Evolutionary conservation across 2,329 filamentous ascomycete species (phyloP).

Genomic region (Meredithiella fracta): DNA sequence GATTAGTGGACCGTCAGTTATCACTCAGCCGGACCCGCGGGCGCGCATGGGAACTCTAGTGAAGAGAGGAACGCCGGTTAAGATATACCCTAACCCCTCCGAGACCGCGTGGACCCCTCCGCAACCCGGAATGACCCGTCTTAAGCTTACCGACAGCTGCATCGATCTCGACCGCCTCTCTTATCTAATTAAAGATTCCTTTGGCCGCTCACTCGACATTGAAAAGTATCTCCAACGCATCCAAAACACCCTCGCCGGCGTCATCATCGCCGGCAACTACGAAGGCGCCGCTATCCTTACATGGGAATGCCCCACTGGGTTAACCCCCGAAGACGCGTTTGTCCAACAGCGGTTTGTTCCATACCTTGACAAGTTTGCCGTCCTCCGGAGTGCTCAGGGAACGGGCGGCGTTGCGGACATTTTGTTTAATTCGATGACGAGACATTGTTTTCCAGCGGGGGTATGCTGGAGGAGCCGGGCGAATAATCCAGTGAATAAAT

Average conservation of each 20-base stretch:
- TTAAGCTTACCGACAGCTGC: slow-evolving; percentile 60
- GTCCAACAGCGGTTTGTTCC: slow-evolving; percentile 55
- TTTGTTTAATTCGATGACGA: slow-evolving; percentile 90
- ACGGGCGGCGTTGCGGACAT: slow-evolving; percentile 87
- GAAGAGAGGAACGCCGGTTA: slow-evolving; percentile 81
- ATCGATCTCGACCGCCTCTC: slow-evolving; percentile 74
- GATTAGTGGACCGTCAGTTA: slow-evolving; percentile 24
- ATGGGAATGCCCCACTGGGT: slow-evolving; percentile 63
- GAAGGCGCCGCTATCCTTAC: slow-evolving; percentile 90
- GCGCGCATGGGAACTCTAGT: slow-evolving; percentile 52
- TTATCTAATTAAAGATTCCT: slow-evolving; percentile 84
- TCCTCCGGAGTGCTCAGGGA: slow-evolving; percentile 74
- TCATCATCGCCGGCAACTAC: slow-evolving; percentile 92
- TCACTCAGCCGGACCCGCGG: slow-evolving; percentile 9
- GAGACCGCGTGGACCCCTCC: slow-evolving; percentile 48
- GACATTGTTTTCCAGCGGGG: slow-evolving; percentile 70
- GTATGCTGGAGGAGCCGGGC: slow-evolving; percentile 85
- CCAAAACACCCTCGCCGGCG: slow-evolving; percentile 62
- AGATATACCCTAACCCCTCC: slow-evolving; percentile 63
- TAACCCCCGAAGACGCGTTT: slow-evolving; percentile 37
- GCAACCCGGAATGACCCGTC: slow-evolving; percentile 36
- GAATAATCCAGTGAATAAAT: slow-evolving; percentile 94
- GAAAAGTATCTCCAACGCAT: slow-evolving; percentile 71
- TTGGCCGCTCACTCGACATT: slow-evolving; percentile 68
- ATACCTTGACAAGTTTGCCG: slow-evolving; percentile 95